Evolutionary conservation across 2,329 filamentous ascomycete species (phyloP), one percentile per base, ranked within the genome.

Genomic region (Curvularia lunata): DNA sequence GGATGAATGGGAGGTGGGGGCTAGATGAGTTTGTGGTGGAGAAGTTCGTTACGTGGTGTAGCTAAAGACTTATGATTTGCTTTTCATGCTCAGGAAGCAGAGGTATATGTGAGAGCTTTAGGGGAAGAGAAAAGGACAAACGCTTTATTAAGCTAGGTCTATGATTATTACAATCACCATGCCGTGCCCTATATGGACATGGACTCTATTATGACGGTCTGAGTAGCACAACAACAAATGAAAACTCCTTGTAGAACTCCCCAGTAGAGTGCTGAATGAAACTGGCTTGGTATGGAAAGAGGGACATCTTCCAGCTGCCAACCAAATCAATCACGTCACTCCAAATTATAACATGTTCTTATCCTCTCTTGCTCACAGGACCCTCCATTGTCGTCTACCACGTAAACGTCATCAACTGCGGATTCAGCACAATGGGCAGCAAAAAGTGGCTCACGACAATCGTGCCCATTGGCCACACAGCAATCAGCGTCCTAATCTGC

Each of bases 361-460:
- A n/a, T 3, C 16, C 16, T 10, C 12, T 2, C 23, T 4, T 18
- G 13, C 21, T 27, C 13, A 27, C 13, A 25, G 16, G 2, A 25
- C 13, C 13, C n/a, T 18, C 34, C 13, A 34, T 18, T 8, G 25
- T 27, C 6, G 4, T 21, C 41, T 85, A 91, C 86, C 88, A 92
- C 9, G 88, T 90, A 75, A 92, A 91, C 0, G 87, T 90, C 88
- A 91, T 91, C 67, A 92, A 80, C 19, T 88, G 89, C n/a, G 89
- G 90, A 75, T 92, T 92, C 48, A 93, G 79, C 4, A 86, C 89
- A 57, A 92, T 81, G 1, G 90, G 90, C 61, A 92, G 75, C 48
- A 92, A 77, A 56, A 92, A 82, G 76, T 92, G 90, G 55, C 85
- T 89, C 1, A 80, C 82, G 0, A 86, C 81, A n/a, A 92, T 86